Base-by-base conservation (phyloP, 202 grass and related monocot species). In the Panicum virgatum region DNA sequence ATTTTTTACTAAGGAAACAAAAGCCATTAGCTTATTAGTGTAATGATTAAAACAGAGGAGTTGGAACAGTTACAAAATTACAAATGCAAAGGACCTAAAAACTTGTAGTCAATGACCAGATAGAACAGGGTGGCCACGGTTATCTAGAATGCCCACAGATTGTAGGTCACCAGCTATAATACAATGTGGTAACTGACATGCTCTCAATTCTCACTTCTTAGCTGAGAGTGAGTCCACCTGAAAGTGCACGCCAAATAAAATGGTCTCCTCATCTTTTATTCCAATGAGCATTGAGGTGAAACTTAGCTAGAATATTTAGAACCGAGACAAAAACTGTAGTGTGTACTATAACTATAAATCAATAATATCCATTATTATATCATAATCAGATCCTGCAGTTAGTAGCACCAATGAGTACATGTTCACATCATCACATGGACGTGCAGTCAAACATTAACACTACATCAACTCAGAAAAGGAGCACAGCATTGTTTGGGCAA, bases 1-100 rank as follows among this genome's bases (percentile, higher is more conserved):
- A 97, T 94, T 69, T 89, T 79, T 34, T 63, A 79, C 51, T 86
- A 46, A 79, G n/a, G 20, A 74, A 78, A 78, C 3, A 25, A 75
- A 79, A 86, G 9, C 14, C 47, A 10, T 36, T 2, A 73, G 68
- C 0, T 62, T n/a, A n/a, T n/a, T 79, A 62, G 34, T 46, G 3
- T 50, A 38, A 52, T 26, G 7, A 56, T 46, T 20, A 19, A 71
- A 66, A 66, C 3, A 68, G 29, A 2, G 7, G n/a, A 37, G 29
- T 23, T 26, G 5, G 12, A 66, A 61, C 0, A 18, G 13, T 32
- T 0, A 43, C 11, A 22, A 58, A 46, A 67, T 57, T 57, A 57
- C 14, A 16, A 37, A 66, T 80, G 12, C 19, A 67, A 7, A 66
- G 19, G 19, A 72, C 1, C 42, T 77, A 70, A 44, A 2, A 54